A percentile compares a stretch with the other conserved stretches of the same genome.
phyloP scores from a whole-genome alignment of 768 basidiomycete species.

The Russula brevipes region DNA sequence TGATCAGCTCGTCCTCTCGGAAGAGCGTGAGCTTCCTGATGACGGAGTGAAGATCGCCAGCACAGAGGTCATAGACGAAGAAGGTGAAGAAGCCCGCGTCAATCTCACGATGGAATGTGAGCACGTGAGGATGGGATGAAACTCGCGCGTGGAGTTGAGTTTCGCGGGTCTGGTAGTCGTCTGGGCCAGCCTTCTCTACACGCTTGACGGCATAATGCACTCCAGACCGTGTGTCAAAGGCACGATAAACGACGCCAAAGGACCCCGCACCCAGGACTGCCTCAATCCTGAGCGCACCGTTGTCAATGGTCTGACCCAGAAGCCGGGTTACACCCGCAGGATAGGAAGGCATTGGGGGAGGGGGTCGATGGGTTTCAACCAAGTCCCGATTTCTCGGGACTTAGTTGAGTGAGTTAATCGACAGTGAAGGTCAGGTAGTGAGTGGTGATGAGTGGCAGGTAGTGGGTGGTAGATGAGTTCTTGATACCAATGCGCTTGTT shows the following conservation, averaged over 20 bases:
- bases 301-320: conserved; percentile 36
- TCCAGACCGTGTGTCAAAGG: conserved; percentile 45
- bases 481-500: no score
- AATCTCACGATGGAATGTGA: conserved; percentile 82
- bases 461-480: no score
- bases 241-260: conserved; percentile 94
- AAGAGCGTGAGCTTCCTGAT: conserved; percentile 11
- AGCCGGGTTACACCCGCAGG: background rate
- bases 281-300: conserved; percentile 57
- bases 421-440: background rate
- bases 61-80: conserved; percentile 21
- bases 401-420: background rate
- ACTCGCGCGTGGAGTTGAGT: conserved; percentile 70
- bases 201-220: conserved; percentile 83
- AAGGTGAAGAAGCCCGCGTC: conserved; percentile 65
- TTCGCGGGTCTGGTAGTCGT: conserved; percentile 44
- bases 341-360: conserved; percentile 9
- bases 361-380: background rate
- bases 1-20: conserved; percentile 15
- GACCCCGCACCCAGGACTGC: conserved; percentile 87
- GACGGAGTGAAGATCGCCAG: conserved; percentile 13
- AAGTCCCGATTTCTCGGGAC: background rate
- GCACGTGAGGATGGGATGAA: conserved; percentile 70
- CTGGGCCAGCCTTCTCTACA: conserved; percentile 45
- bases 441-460: background rate